Percentiles rank a stretch among this genome's conserved stretches.
Conservation (phyloP, 148 eudicot species). For the Heliamphora exappendiculata region DNA sequence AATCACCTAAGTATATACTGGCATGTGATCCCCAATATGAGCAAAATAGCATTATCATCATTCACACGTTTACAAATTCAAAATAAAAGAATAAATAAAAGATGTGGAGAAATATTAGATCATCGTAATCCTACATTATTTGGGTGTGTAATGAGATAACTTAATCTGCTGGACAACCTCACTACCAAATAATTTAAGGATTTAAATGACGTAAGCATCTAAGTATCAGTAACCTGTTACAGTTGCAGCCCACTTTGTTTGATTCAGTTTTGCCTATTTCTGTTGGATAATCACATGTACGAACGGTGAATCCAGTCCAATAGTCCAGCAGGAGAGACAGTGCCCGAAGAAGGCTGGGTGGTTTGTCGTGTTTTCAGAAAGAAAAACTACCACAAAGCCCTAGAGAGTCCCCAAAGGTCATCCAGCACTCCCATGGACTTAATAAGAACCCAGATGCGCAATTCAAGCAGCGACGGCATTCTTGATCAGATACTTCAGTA, state of each 20-base stretch:
- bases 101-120: no score
- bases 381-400: conserved; percentile 41
- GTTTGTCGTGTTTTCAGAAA: conserved; percentile 49
- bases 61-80: no score
- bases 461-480: conserved; percentile 12
- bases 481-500: conserved; percentile 36
- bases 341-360: conserved; percentile 46
- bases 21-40: no score
- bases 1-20: no score
- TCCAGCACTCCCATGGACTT: conserved; percentile 6
- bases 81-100: no score
- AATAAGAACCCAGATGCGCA: conserved; percentile 1
- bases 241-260: neutral
- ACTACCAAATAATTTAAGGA: no score
- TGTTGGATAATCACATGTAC: neutral
- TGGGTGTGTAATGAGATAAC: neutral
- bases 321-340: conserved; percentile 4
- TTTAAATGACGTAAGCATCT: no score
- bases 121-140: neutral
- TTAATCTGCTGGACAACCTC: no score
- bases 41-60: no score
- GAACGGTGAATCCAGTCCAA: conserved; percentile 9
- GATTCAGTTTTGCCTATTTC: neutral
- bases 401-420: conserved; percentile 14
- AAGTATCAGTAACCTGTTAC: no score